phyloP scores from a whole-genome alignment of 768 basidiomycete genomes.

The Psilocybe azurescens region DNA sequence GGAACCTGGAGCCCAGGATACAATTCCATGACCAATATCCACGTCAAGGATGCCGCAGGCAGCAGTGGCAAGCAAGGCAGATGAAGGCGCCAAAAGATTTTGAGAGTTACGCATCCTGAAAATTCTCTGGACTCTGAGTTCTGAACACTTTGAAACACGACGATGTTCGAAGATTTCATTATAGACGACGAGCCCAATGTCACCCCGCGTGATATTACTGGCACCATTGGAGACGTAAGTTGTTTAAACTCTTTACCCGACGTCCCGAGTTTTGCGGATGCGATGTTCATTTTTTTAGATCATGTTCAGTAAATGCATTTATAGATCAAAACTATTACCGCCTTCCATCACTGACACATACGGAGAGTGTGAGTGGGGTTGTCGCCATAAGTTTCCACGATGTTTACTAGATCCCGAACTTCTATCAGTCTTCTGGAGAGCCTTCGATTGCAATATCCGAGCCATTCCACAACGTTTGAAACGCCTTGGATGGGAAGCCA shows the following conservation, averaged over 20 bases:
- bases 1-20: slow-evolving; percentile 49
- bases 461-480: slow-evolving; percentile 39
- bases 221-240: slow-evolving; percentile 42
- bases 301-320: slow-evolving; percentile 37
- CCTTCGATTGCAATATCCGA: slow-evolving; percentile 43
- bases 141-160: background rate
- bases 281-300: slow-evolving; percentile 24
- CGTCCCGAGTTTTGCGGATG: background rate
- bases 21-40: slow-evolving; percentile 42
- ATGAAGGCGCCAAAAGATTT: slow-evolving; percentile 44
- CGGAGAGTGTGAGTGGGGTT: slow-evolving; percentile 41
- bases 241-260: background rate
- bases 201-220: slow-evolving; percentile 28
- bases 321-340: slow-evolving; percentile 33
- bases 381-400: background rate
- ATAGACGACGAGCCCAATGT: slow-evolving; percentile 27
- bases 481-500: slow-evolving; percentile 45
- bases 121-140: background rate
- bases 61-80: slow-evolving; percentile 43
- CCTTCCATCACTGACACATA: slow-evolving; percentile 22
- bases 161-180: slow-evolving; percentile 34
- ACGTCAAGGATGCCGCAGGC: slow-evolving; percentile 48
- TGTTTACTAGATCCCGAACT: background rate
- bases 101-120: slow-evolving; percentile 34
- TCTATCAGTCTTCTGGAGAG: slow-evolving; percentile 42